Base-by-base conservation (phyloP, 495 filamentous ascomycete genomes). In the Penicillium arizonense region DNA sequence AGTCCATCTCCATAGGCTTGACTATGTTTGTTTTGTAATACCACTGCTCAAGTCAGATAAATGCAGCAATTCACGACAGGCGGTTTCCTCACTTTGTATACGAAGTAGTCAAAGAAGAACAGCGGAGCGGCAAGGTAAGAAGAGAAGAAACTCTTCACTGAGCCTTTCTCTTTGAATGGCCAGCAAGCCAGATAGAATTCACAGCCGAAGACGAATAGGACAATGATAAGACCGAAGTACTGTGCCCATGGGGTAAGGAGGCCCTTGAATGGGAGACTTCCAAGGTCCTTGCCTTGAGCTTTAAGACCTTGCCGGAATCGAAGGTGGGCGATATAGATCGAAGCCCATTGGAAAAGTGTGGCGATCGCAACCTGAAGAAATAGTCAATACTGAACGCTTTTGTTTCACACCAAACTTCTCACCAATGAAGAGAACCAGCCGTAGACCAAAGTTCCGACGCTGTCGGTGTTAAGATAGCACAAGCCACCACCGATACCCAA, bases 301-400 rank as follows among this genome's bases (percentile, higher is more conserved):
- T 64, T 63, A 60, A 82, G 74, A 0, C 79, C 83, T 4, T 71
- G 56, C 23, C 84, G 77, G 62, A 87, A 86, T 37, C 81, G 79
- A 47, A 89, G 82, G 55, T 87, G 83, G 9, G 82, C 80, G 51
- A 87, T 77, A 43, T 74, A 77, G 49, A 87, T 86, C 13, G 76
- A 71, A 2, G 68, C 82, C 85, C 82, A 68, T 39, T 68, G 59
- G 37, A 68, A 68, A 3, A 65, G 55, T 2, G 65, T 65, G 9
- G 62, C 57, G 12, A 68, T 64, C 1, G 57, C 62, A 23, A 68
- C 65, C 65, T 68, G 23, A 5, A 12, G 16, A 12, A 14, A 14
- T 32, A 13, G 16, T 30, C 12, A 37, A 16, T 13, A 30, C 28
- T 30, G 28, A 36, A 14, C 20, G n/a, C 12, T 26, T 14, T 2